Conservation (phyloP, 176 grass and related monocot species). For the Themeda triandra region DNA sequence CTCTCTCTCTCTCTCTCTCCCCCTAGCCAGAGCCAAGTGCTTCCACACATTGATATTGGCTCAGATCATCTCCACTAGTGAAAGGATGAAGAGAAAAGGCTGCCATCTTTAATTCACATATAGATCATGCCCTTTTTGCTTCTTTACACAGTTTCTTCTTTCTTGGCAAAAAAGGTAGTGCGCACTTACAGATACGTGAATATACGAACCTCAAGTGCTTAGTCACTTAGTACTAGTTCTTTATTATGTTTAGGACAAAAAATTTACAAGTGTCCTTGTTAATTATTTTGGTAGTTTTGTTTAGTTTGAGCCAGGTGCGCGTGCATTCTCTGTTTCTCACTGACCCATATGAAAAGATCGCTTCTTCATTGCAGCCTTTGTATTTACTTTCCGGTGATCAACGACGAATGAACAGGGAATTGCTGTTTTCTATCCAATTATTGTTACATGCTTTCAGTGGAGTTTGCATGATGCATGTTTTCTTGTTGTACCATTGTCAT, state of each 20-base stretch:
- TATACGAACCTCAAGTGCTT: neutral
- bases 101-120: slow-evolving; percentile 36
- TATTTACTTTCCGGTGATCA: neutral
- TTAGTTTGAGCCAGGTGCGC: neutral
- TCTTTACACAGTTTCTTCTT: slow-evolving; percentile 23
- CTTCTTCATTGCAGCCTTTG: neutral
- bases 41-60: neutral
- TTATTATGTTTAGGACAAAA: neutral
- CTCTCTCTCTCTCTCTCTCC: neutral
- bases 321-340: neutral
- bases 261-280: neutral
- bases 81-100: slow-evolving; percentile 33
- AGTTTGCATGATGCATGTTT: neutral
- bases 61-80: slow-evolving; percentile 22
- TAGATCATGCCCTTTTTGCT: slow-evolving; percentile 18
- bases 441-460: neutral
- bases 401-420: neutral
- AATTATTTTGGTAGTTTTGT: neutral
- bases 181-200: neutral
- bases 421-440: neutral
- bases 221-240: neutral
- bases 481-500: neutral
- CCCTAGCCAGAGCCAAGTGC: neutral
- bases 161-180: slow-evolving; percentile 6
- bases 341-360: neutral